Evolutionary conservation across 2,329 filamentous ascomycete genomes (phyloP), one percentile per base, ranked within the genome.

Genomic region (Aspergillus ochraceoroseus): DNA sequence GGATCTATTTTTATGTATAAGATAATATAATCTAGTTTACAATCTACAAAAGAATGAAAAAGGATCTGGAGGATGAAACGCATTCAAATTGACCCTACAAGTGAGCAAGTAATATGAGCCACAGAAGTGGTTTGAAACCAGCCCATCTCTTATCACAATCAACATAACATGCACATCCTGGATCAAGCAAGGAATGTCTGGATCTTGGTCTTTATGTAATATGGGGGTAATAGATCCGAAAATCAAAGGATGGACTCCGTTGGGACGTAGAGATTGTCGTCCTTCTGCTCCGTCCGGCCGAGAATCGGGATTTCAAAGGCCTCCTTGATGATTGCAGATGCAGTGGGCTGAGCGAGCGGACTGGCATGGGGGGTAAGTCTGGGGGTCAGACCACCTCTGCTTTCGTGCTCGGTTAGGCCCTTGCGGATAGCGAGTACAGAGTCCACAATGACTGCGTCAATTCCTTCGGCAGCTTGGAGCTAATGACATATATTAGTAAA

Each of bases 361-460:
- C 56, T 20, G 43, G 58, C 32, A 43, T 56, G 41, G 31, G 57
- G 53, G 14, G 52, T 55, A n/a, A 47, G 20, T 5, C 36, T 30
- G 1, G 57, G 52, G 4, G 57, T 52, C 8, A 23, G 20, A 11
- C 55, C 52, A 8, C 47, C 31, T 38, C 49, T 56, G 38, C 43
- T 53, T 26, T 61, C 52, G 26, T 55, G 51, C 41, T 68, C 68
- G 1, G 86, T 92, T 46, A 98, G 74, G 1, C 87, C 90, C 65
- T 95, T 88, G 32, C 90, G 81, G 53, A 98, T 95, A 27, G 87
- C 87, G 19, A 96, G 76, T 2, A 98, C 90, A 47, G 80, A 92
- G 62, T 98, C 92, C 9, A 96, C 92, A 58, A 98, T 98, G 38
- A 98, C 90, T 1, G 92, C 92, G 61, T 98, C 92, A 47, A 98